Conservation (phyloP, 169 alveolate genomes). For the Babesia bigemina region DNA sequence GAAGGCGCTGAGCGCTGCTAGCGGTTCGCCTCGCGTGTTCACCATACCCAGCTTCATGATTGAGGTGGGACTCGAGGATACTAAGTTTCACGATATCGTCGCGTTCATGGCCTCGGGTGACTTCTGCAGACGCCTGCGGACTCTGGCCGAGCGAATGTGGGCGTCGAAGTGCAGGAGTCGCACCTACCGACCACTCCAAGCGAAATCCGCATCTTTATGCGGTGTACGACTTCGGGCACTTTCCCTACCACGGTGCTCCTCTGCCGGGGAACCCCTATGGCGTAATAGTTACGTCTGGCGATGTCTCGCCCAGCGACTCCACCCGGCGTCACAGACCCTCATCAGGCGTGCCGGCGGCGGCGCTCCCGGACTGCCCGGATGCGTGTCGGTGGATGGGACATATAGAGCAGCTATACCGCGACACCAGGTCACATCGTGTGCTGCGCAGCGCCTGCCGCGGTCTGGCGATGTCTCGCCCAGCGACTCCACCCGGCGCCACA, state of each 20-base stretch:
- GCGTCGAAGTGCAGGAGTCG: background rate
- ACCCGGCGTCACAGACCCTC: no score
- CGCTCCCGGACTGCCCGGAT: no score
- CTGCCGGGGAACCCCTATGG: slow-evolving; percentile 35
- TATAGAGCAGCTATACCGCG: no score
- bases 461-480: no score
- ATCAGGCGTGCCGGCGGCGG: no score
- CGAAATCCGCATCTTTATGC: slow-evolving; percentile 3
- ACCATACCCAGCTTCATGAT: slow-evolving; percentile 44
- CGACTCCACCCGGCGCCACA: no score
- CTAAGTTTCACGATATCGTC: slow-evolving; percentile 36
- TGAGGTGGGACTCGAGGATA: slow-evolving; percentile 25
- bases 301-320: slow-evolving; percentile 18
- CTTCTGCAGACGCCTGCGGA: slow-evolving; percentile 32
- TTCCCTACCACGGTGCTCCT: slow-evolving; percentile 29
- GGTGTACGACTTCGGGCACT: slow-evolving; percentile 34
- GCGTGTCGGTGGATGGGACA: no score
- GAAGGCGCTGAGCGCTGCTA: no score
- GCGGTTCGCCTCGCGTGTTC: background rate
- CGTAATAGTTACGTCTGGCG: slow-evolving; percentile 21
- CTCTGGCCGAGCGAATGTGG: slow-evolving; percentile 28
- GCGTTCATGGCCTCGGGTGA: slow-evolving; percentile 41
- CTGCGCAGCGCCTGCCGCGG: no score
- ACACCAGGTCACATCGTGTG: no score
- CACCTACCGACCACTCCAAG: background rate